A percentile compares a stretch with the other conserved stretches of the same genome.
Evolutionary conservation across 306 rosid genomes (phyloP).

Genomic region (Glycyrrhiza uralensis): DNA sequence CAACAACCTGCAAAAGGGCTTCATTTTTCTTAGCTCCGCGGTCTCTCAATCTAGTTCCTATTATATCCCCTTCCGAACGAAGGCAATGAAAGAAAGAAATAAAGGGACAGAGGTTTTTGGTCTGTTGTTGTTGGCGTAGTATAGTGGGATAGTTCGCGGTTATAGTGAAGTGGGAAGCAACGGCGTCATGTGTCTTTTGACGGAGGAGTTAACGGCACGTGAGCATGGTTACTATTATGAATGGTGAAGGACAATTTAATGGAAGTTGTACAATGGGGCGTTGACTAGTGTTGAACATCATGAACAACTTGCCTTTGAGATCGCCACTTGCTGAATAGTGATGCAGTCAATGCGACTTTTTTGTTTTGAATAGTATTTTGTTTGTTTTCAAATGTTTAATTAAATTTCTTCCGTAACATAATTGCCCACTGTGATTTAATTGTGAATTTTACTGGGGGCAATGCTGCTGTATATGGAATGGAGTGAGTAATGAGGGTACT

Average conservation of each 20-base stretch:
- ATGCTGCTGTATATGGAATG: background rate
- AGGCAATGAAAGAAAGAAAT: background rate
- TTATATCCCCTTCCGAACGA: background rate
- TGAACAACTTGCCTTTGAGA: background rate
- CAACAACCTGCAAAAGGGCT: constrained; percentile 23
- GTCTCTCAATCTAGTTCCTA: background rate
- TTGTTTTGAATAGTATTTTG: no score
- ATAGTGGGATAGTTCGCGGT: constrained; percentile 27
- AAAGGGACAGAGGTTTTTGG: background rate
- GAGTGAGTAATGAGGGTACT: no score
- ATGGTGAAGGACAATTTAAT: constrained; percentile 21
- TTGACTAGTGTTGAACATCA: constrained; percentile 43
- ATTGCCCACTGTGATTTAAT: background rate
- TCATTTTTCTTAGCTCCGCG: constrained; percentile 29
- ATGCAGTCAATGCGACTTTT: constrained; percentile 43
- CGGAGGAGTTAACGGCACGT: constrained; percentile 35
- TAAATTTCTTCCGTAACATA: background rate
- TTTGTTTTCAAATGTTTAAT: background rate
- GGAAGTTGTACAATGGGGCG: constrained; percentile 25
- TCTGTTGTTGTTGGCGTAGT: background rate
- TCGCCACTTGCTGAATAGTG: constrained; percentile 22
- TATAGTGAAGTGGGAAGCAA: constrained; percentile 38
- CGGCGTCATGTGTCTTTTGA: constrained; percentile 33
- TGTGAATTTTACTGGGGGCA: background rate
- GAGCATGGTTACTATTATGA: background rate